Conservation (phyloP, 2,329 filamentous ascomycete species). For the Aspergillus proliferans region DNA sequence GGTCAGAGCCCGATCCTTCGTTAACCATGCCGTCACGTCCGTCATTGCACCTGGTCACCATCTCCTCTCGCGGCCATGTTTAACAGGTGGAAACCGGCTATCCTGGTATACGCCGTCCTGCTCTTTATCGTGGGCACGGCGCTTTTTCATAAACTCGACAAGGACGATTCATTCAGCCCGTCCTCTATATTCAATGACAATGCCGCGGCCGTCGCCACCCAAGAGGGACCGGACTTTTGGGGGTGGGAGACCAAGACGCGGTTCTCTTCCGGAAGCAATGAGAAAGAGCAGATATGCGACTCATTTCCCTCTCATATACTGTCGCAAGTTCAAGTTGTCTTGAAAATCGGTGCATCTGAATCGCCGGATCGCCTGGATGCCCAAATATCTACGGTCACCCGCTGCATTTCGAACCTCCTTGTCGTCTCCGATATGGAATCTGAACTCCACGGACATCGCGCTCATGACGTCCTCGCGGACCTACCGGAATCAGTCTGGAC, state of each 20-base stretch:
- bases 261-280: slow-evolving; percentile 5
- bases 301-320: slow-evolving; percentile 32
- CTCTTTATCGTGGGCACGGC: background rate
- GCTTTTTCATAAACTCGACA: background rate
- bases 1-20: background rate
- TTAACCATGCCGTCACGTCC: background rate
- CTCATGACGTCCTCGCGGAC: slow-evolving; percentile 43
- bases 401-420: slow-evolving; percentile 44
- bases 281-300: slow-evolving; percentile 10
- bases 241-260: slow-evolving; percentile 17
- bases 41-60: background rate
- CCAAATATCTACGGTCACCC: slow-evolving; percentile 49
- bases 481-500: slow-evolving; percentile 39
- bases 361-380: slow-evolving; percentile 36
- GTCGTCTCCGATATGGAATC: slow-evolving; percentile 50
- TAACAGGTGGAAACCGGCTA: background rate
- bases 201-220: background rate
- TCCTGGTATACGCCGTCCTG: background rate
- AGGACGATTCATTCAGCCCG: background rate
- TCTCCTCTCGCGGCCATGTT: background rate
- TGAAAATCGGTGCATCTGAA: slow-evolving; percentile 48
- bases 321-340: slow-evolving; percentile 40
- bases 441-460: slow-evolving; percentile 37
- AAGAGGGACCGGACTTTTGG: slow-evolving; percentile 11
- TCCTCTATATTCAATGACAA: background rate